Conservation (phyloP, 2,329 filamentous ascomycete species). For the Curvularia sp. region DNA sequence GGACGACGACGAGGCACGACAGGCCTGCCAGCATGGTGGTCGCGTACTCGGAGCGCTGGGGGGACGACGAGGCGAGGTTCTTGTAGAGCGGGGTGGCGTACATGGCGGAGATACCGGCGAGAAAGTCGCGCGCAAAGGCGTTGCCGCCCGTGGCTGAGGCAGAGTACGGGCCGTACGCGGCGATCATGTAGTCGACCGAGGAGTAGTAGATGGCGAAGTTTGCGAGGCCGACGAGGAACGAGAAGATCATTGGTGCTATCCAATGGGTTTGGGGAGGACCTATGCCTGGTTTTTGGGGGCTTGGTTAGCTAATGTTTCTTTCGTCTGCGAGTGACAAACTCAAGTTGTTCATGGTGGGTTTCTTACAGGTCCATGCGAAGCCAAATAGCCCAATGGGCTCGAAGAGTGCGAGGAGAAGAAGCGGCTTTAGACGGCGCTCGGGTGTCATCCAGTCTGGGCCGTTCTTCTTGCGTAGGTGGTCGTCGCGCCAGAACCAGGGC, state of each 20-base stretch:
- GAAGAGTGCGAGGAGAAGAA: constrained; percentile 66
- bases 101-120: constrained; percentile 74
- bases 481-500: constrained; percentile 56
- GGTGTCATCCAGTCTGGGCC: constrained; percentile 63
- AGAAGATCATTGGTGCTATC: constrained; percentile 72
- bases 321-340: no score
- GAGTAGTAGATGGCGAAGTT: constrained; percentile 76
- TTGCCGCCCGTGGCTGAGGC: constrained; percentile 79
- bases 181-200: constrained; percentile 80
- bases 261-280: constrained; percentile 68
- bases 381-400: constrained; percentile 72
- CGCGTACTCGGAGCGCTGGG: constrained; percentile 53
- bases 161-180: constrained; percentile 73
- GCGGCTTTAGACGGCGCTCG: constrained; percentile 66
- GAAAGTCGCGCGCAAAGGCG: constrained; percentile 74
- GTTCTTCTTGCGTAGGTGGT: constrained; percentile 44
- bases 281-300: constrained; percentile 47
- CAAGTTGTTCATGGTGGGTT: no score
- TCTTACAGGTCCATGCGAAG: constrained; percentile 69
- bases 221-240: constrained; percentile 71
- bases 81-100: constrained; percentile 66
- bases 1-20: constrained; percentile 52
- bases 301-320: no score
- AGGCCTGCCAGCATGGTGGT: constrained; percentile 63
- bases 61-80: constrained; percentile 50